Base-by-base conservation (phyloP, 2,329 filamentous ascomycete species). In the Neoarthrinium moseri region DNA sequence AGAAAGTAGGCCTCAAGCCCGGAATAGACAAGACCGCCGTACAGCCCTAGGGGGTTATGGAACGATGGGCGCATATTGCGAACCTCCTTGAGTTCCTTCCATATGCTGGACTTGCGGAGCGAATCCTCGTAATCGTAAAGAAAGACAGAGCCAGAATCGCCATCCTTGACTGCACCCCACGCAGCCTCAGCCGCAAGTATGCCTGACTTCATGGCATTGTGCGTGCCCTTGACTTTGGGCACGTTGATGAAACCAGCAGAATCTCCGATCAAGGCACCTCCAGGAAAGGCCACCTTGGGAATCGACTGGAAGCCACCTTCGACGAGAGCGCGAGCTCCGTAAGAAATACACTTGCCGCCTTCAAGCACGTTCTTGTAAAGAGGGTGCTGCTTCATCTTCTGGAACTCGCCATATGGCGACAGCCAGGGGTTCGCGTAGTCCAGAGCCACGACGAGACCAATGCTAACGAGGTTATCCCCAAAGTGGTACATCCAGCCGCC, bases 401-500 rank as follows among this genome's bases (percentile, higher is more conserved):
- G 94, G 67, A 99, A 99, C 66, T 99, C 94, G 47, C 84, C 82
- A 64, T 97, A 99, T 0, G 94, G 94, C 4, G 91, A 94, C 45
- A 97, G 71, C 90, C 92, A 99, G 0, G 94, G 94, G 69, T 99
- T 99, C 33, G 89, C 78, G 66, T 99, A 99, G 73, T 99, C 94
- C 44, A 99, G 78, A 20, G 91, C 91, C 29, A 95, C 88, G 10
- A 99, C 94, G 15, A 97, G 76, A 20, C 94, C 94, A 46, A 99
- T 77, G 55, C 85, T 91, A 49, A 99, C 92, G 58, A 97, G 80
- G 68, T 97, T 99, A 58, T 99, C 92, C 29, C 91, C 94, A 67
- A 97, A 99, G 68, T 99, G 94, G 63, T 99, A 99, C 89, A 99
- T 91, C 85, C 91, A 99, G n/a, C 89, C 91, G 54, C 94, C 94